Base-by-base conservation (phyloP, 352 stramenopile genomes). In the Paralagenidium karlingii region DNA sequence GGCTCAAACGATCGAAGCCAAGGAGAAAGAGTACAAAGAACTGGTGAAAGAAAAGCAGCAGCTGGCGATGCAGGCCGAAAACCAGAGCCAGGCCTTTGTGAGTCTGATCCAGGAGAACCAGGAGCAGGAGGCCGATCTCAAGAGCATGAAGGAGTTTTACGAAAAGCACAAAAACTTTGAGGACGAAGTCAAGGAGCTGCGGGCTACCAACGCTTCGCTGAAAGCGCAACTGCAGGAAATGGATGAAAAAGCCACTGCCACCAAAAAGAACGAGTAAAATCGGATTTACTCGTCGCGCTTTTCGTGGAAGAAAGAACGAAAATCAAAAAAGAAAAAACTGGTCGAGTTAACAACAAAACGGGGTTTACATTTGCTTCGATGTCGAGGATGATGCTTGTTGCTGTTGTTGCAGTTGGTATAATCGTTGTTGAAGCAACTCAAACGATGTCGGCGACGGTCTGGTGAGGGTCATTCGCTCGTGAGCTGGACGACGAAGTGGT, bases 211-310 rank as follows among this genome's bases (percentile, higher is more conserved):
- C 38, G 76, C 84, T 39, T 51, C 71, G n/a, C 56, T 89, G 37
- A 82, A 77, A 63, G 65, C 29, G 29, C 76, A 89, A 49, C 68
- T 89, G 34, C 71, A 89, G 42, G 76, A 89, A 51, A 86, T 86
- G 46, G 76, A 89, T 55, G 86, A 86, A 41, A 89, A 86, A 73
- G 63, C 76, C 5, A 73, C 86, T 11, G 76, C 71, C 29, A 86
- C 83, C 62, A 89, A 89, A 58, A 89, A 89, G 42, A 70, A 69
- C 1, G 61, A 82, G 32, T 89, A 76, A 68, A n/a, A n/a, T n/a
- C n/a, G n/a, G n/a, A n/a, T n/a, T n/a, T n/a, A n/a, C n/a, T n/a
- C n/a, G n/a, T n/a, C n/a, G n/a, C n/a, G 45, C 28, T 18, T 33
- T 47, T 22, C 42, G 12, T 47, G n/a, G 22, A 7, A 20, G 34